These are phyloP conservation scores for Ottelia alismoides DNA, from an alignment of 106 monocot species.

Conservation along the genomic window DNA sequence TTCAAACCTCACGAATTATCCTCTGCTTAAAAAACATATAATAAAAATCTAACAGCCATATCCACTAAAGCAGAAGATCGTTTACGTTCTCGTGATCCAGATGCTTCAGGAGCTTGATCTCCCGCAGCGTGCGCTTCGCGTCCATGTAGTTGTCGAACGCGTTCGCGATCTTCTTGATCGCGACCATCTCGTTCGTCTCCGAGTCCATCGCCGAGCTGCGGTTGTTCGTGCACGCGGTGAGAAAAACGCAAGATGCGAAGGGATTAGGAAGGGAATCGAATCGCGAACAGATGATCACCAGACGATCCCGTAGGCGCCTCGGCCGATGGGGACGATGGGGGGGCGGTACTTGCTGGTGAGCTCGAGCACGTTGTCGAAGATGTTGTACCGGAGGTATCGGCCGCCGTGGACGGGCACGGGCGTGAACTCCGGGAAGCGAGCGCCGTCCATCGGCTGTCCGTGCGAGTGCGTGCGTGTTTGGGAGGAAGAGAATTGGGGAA, in stretches of 20 bases:
- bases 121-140: conserved; percentile 67
- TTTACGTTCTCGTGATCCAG: conserved; percentile 72
- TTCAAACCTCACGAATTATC: no score
- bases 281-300: conserved; percentile 31
- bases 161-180: conserved; percentile 75
- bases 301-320: conserved; percentile 95
- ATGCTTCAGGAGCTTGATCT: conserved; percentile 68
- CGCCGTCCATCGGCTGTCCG: conserved; percentile 2
- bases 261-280: background rate
- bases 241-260: background rate
- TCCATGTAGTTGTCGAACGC: conserved; percentile 81
- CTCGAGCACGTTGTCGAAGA: conserved; percentile 79
- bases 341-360: conserved; percentile 80
- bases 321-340: conserved; percentile 93
- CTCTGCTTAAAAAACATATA: no score
- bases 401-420: conserved; percentile 35
- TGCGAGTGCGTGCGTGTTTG: no score
- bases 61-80: background rate
- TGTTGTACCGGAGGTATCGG: conserved; percentile 64
- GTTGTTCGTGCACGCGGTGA: background rate
- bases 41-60: no score
- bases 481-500: background rate
- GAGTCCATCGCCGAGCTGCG: conserved; percentile 43
- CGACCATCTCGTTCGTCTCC: conserved; percentile 63
- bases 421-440: background rate